phyloP scores from a whole-genome alignment of 1,284 basidiomycete genomes.

The Moniliella sp. region DNA sequence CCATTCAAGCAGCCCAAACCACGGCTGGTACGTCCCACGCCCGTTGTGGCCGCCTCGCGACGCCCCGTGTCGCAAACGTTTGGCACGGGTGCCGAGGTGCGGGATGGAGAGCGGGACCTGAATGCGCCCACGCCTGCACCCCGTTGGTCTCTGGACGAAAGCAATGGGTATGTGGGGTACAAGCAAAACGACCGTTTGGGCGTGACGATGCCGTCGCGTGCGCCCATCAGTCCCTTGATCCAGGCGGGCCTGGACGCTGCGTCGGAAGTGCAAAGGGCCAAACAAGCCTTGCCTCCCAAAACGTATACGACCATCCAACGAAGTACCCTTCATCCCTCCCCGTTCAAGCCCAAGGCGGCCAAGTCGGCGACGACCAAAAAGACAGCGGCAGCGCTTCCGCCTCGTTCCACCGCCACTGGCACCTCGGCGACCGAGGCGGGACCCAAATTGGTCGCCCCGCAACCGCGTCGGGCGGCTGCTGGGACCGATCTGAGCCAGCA shows the following conservation, averaged over 20 bases:
- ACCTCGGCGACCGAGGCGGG: not conserved
- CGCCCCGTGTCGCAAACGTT: slow-evolving; percentile 2
- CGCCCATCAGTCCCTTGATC: slow-evolving; percentile 26
- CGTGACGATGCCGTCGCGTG: slow-evolving; percentile 19
- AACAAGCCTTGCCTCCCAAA: slow-evolving; percentile 28
- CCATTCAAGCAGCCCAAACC: slow-evolving; percentile 24
- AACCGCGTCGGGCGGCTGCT: not conserved
- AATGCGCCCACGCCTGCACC: no score
- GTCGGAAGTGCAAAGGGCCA: slow-evolving; percentile 18
- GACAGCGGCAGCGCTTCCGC: no score
- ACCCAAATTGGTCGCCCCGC: not conserved
- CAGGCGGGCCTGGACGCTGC: slow-evolving; percentile 29
- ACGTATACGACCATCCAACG: slow-evolving; percentile 29
- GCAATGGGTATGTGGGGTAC: no score
- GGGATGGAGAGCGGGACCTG: no score
- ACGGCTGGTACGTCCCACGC: slow-evolving; percentile 19
- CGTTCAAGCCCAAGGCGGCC: not conserved
- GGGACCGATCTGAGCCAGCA: not conserved
- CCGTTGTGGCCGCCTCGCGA: slow-evolving; percentile 13
- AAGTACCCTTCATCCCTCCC: slow-evolving; percentile 6
- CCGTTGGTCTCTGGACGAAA: not conserved
- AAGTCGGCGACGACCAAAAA: not conserved
- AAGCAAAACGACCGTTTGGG: slow-evolving; percentile 5
- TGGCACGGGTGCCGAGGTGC: not conserved
- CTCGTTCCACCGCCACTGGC: no score